These are phyloP conservation scores for Coemansia sp. DNA, from an alignment of 192 early-diverging fungal species.

Conservation along the genomic window DNA sequence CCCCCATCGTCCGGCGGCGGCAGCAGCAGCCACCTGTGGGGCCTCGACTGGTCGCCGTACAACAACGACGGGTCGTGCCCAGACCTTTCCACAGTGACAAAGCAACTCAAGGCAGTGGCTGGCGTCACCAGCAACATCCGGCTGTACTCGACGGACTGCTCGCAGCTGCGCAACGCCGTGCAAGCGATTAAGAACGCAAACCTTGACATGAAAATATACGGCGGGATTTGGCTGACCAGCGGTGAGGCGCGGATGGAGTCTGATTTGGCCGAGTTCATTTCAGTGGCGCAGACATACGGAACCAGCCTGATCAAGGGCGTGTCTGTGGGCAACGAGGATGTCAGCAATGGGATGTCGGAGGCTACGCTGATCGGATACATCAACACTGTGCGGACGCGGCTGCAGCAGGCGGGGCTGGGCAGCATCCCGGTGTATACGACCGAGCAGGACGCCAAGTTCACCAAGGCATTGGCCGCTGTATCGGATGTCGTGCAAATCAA, in stretches of 20 bases:
- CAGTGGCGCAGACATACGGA: slow-evolving; percentile 37
- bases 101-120: slow-evolving; percentile 36
- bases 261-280: slow-evolving; percentile 45
- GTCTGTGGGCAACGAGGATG: slow-evolving; percentile 52
- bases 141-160: slow-evolving; percentile 55
- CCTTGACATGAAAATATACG: slow-evolving; percentile 33
- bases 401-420: slow-evolving; percentile 46
- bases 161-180: slow-evolving; percentile 36
- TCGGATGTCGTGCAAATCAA: slow-evolving; percentile 54
- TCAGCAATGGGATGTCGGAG: slow-evolving; percentile 47
- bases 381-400: slow-evolving; percentile 41
- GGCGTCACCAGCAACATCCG: slow-evolving; percentile 44
- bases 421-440: slow-evolving; percentile 50
- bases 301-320: slow-evolving; percentile 38
- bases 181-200: slow-evolving; percentile 40
- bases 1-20: not conserved
- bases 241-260: slow-evolving; percentile 35
- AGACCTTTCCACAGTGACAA: slow-evolving; percentile 22
- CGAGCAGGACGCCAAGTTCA: slow-evolving; percentile 44
- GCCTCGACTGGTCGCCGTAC: slow-evolving; percentile 51
- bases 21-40: slow-evolving; percentile 32
- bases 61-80: slow-evolving; percentile 54
- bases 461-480: slow-evolving; percentile 23
- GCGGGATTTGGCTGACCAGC: slow-evolving; percentile 46
- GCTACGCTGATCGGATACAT: slow-evolving; percentile 45